Evolutionary conservation across 345 rosid genomes (phyloP).

Genomic region (Fremontodendron californicum): DNA sequence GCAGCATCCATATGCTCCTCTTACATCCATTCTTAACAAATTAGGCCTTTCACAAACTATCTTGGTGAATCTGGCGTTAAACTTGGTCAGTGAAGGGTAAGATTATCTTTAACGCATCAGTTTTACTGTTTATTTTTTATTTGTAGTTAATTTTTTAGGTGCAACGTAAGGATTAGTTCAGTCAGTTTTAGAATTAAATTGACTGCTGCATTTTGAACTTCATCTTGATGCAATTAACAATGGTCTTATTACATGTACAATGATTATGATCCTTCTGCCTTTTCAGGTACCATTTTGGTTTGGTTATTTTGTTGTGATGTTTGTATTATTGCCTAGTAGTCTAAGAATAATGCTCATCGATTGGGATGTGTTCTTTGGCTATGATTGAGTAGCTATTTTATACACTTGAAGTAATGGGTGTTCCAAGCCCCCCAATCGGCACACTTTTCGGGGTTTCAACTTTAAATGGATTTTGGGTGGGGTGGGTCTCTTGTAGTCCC

Average conservation of each 20-base stretch:
- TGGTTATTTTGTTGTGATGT: conserved; percentile 6
- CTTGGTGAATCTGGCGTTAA: conserved; percentile 65
- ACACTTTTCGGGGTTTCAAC: neutral
- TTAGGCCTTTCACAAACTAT: conserved; percentile 60
- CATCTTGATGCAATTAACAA: conserved; percentile 1
- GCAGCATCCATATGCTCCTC: conserved; percentile 67
- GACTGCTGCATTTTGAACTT: conserved; percentile 7
- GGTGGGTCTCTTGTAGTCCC: neutral
- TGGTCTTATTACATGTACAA: conserved; percentile 3
- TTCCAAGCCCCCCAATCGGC: conserved; percentile 14
- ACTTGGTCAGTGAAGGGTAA: conserved; percentile 77
- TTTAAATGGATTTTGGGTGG: neutral
- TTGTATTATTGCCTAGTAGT: conserved; percentile 13
- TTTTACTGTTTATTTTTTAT: conserved; percentile 4
- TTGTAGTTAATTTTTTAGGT: conserved; percentile 20
- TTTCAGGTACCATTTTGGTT: conserved; percentile 27
- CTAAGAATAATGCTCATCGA: conserved; percentile 12
- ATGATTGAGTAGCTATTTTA: conserved; percentile 18
- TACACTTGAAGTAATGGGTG: conserved; percentile 20
- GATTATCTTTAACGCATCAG: conserved; percentile 18
- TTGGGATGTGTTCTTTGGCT: conserved; percentile 17
- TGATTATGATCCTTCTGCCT: conserved; percentile 21
- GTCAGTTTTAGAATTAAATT: conserved; percentile 5
- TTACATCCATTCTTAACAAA: conserved; percentile 55
- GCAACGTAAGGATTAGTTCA: conserved; percentile 1